Evolutionary conservation across 352 stramenopile genomes (phyloP).

Genomic region (Globisporangium acanthophoron): DNA sequence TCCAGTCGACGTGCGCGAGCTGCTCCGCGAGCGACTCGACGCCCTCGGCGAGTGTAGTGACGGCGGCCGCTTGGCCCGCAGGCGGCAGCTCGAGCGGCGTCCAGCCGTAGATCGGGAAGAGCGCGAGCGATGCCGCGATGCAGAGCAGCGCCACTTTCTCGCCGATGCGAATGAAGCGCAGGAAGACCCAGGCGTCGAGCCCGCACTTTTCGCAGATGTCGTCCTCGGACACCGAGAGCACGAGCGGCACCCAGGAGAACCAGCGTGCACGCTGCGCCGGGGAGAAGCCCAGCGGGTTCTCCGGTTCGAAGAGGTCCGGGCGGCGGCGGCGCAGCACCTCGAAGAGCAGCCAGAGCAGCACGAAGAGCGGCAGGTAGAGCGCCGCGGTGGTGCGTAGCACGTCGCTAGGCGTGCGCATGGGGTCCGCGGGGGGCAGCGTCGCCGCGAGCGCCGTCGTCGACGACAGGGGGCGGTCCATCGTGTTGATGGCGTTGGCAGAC

Average conservation of each 20-base stretch:
- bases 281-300: slow-evolving; percentile 40
- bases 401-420: slow-evolving; percentile 26
- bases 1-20: slow-evolving; percentile 39
- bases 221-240: slow-evolving; percentile 48
- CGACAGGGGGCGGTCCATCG: neutral
- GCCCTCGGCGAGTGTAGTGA: slow-evolving; percentile 15
- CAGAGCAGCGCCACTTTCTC: slow-evolving; percentile 60
- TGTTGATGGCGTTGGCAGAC: no score
- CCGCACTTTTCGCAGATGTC: slow-evolving; percentile 57
- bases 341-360: slow-evolving; percentile 49
- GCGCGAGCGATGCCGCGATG: slow-evolving; percentile 43
- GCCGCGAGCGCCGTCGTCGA: neutral
- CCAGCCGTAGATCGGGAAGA: slow-evolving; percentile 68
- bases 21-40: slow-evolving; percentile 20
- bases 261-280: slow-evolving; percentile 23
- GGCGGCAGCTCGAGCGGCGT: slow-evolving; percentile 29
- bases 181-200: slow-evolving; percentile 66
- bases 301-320: slow-evolving; percentile 37
- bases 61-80: slow-evolving; percentile 16
- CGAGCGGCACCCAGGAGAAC: slow-evolving; percentile 55
- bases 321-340: slow-evolving; percentile 46
- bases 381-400: slow-evolving; percentile 53
- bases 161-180: slow-evolving; percentile 68
- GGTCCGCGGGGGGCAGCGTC: slow-evolving; percentile 7
- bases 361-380: slow-evolving; percentile 61